Base-by-base conservation (phyloP, 306 rosid genomes). In the Datisca glomerata region DNA sequence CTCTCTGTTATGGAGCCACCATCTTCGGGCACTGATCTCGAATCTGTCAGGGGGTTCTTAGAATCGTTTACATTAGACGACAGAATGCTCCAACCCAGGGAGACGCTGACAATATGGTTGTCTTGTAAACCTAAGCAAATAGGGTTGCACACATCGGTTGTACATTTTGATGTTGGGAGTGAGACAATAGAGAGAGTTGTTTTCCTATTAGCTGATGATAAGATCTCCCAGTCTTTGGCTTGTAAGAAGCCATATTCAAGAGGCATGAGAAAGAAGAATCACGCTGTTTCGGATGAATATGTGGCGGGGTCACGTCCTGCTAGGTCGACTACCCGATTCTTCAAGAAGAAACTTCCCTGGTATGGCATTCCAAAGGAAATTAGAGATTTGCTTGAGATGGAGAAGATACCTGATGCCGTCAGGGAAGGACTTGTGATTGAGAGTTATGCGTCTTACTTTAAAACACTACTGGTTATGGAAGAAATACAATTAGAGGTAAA, bases 401-500 rank as follows among this genome's bases (percentile, higher is more conserved):
- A 67, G 51, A 60, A 75, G 55, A 55, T 66, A 15, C 95, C 98
- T 43, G 54, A 45, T 57, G 61, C 47, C 40, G 59, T 89, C 24
- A 47, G 38, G 22, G 71, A 67, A 47, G 93, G 98, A 37, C 84
- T 89, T 42, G 53, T 62, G 9, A 61, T 27, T 29, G 46, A 11
- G 31, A 77, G 24, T 31, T 89, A 84, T 51, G 36, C 67, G 41
- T 5, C 41, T 24, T 81, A 45, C 54, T 89, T 89, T 60, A 70
- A 63, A 63, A 39, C 65, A 21, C 71, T 89, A 61, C 31, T 84
- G 15, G 72, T 74, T 48, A 75, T 89, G 93, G 98, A 89, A 63
- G 98, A 89, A 68, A 49, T 89, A 53, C 86, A 84, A 47, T 50
- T 77, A 47, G 91, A 89, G 93, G 98, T 89, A 70, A 60, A 44